Percentiles rank a stretch among this genome's conserved stretches.
phyloP scores from a whole-genome alignment of 495 filamentous ascomycete genomes.

The Aspergillus taichungensis region DNA sequence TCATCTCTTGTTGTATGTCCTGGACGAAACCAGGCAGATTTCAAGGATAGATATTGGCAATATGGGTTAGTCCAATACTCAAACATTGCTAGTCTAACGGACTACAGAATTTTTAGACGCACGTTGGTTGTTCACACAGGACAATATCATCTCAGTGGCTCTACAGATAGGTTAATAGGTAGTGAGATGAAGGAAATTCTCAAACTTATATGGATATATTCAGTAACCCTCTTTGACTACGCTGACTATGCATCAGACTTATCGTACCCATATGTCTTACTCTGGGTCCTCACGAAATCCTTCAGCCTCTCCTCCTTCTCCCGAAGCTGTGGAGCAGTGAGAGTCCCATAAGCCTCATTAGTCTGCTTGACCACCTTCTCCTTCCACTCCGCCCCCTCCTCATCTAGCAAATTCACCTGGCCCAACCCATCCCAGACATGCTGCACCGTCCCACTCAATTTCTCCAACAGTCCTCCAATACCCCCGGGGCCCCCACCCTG shows the following conservation, averaged over 20 bases:
- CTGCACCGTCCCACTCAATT: constrained; percentile 47
- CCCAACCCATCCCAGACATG: constrained; percentile 45
- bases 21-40: too few relatives aligned
- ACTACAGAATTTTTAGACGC: too few relatives aligned
- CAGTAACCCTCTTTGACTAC: too few relatives aligned
- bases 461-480: constrained; percentile 46
- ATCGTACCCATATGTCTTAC: constrained; percentile 9
- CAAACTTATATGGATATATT: too few relatives aligned
- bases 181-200: too few relatives aligned
- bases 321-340: constrained; percentile 8
- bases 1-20: too few relatives aligned
- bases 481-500: constrained; percentile 49
- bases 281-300: constrained; percentile 20
- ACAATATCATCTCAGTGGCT: too few relatives aligned
- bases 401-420: constrained; percentile 28
- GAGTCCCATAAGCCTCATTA: constrained; percentile 28
- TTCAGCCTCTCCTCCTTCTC: constrained; percentile 25
- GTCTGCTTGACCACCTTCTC: constrained; percentile 27
- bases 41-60: too few relatives aligned
- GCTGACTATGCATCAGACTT: not conserved
- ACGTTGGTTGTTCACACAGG: too few relatives aligned
- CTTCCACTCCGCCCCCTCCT: constrained; percentile 28
- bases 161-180: too few relatives aligned
- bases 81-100: too few relatives aligned
- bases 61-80: too few relatives aligned